Evolutionary conservation across 225 moss, liverwort and hornwort species (phyloP).

Genomic region (Thuidium tamariscinum): DNA sequence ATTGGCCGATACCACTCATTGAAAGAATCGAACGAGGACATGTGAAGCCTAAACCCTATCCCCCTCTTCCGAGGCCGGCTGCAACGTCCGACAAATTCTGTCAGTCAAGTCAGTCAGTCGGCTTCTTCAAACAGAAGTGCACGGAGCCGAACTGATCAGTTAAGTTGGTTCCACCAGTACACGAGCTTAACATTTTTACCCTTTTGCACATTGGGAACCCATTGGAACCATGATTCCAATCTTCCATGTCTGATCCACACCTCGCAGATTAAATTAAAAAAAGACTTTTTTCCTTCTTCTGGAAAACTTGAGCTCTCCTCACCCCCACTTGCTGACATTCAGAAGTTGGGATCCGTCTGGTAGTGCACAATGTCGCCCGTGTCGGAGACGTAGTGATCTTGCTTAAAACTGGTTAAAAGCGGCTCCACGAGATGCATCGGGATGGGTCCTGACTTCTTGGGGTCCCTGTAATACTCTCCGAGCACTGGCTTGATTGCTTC

Average conservation of each 20-base stretch:
- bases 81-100: not conserved
- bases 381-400: slow-evolving; percentile 72
- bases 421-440: slow-evolving; percentile 57
- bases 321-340: not conserved
- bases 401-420: slow-evolving; percentile 40
- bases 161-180: not conserved
- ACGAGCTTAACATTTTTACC: not conserved
- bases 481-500: slow-evolving; percentile 82
- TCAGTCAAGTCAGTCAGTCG: not conserved
- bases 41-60: not conserved
- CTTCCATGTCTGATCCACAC: not conserved
- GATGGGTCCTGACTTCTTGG: slow-evolving; percentile 59
- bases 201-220: not conserved
- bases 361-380: slow-evolving; percentile 63
- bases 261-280: not conserved
- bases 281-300: not conserved
- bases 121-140: not conserved
- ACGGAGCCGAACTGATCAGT: not conserved
- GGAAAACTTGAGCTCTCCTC: not conserved
- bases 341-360: slow-evolving; percentile 26
- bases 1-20: slow-evolving; percentile 8
- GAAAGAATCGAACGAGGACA: slow-evolving; percentile 10
- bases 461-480: slow-evolving; percentile 83
- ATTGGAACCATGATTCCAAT: not conserved
- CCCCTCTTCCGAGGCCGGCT: not conserved